Evolutionary conservation across 768 basidiomycete genomes (phyloP).

Genomic region (Gymnopilus dilepis): DNA sequence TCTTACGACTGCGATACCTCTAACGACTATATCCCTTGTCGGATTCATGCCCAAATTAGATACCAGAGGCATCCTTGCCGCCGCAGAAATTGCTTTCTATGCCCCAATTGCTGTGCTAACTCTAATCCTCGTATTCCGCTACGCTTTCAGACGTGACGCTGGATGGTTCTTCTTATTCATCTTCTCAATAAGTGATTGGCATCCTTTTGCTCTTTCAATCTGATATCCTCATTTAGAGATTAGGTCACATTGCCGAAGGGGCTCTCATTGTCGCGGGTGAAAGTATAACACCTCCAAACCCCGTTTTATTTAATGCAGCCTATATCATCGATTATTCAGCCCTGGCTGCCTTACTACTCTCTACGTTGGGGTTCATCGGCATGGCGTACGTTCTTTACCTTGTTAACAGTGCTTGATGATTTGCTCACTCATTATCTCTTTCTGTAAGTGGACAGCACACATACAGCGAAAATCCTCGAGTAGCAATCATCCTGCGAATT

Average conservation of each 20-base stretch:
- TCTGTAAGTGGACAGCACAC: constrained; percentile 51
- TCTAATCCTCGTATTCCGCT: constrained; percentile 49
- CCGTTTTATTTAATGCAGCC: constrained; percentile 55
- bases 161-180: constrained; percentile 74
- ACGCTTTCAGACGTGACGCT: constrained; percentile 61
- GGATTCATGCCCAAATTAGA: constrained; percentile 47
- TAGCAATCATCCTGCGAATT: constrained; percentile 42
- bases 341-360: constrained; percentile 45
- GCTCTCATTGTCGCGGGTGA: constrained; percentile 63
- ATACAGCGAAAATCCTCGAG: constrained; percentile 53
- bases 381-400: constrained; percentile 43
- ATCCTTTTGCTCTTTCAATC: background rate
- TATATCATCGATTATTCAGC: constrained; percentile 54
- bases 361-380: constrained; percentile 55
- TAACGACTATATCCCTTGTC: constrained; percentile 25
- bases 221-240: background rate
- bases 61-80: constrained; percentile 56
- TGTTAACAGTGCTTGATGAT: background rate
- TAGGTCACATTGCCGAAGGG: constrained; percentile 64
- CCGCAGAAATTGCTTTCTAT: constrained; percentile 65
- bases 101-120: constrained; percentile 56
- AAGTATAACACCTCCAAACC: constrained; percentile 40
- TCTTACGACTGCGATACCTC: constrained; percentile 29
- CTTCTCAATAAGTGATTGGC: constrained; percentile 58
- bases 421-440: background rate